Conservation (phyloP, 805 yeast genomes). For the Jamesozyma piceae region DNA sequence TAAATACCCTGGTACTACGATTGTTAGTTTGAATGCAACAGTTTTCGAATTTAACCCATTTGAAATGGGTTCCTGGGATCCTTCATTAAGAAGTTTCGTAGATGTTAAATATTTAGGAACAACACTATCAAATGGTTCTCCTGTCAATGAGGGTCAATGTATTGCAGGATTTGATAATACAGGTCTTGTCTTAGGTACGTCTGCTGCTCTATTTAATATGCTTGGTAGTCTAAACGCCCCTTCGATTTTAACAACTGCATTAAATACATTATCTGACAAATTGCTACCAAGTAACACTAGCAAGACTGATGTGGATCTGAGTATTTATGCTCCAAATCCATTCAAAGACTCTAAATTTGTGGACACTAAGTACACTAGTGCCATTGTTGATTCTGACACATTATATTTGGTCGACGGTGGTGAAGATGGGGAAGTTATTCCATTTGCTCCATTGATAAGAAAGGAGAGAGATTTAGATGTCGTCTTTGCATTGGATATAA, state of each 20-base stretch:
- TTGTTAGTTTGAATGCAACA: conserved; percentile 59
- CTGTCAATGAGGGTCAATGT: conserved; percentile 41
- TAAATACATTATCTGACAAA: conserved; percentile 32
- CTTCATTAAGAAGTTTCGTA: conserved; percentile 53
- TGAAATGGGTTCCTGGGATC: conserved; percentile 86
- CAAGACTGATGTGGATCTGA: conserved; percentile 18
- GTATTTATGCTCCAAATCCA: conserved; percentile 67
- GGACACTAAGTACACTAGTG: conserved; percentile 26
- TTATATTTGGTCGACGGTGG: conserved; percentile 64
- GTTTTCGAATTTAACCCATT: conserved; percentile 53
- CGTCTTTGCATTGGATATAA: conserved; percentile 55
- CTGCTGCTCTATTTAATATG: conserved; percentile 70
- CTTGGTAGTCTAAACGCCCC: conserved; percentile 40
- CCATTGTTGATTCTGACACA: conserved; percentile 35
- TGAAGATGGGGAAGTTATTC: conserved; percentile 55
- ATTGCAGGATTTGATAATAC: conserved; percentile 67
- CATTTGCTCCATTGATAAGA: conserved; percentile 56
- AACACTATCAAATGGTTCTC: conserved; percentile 48
- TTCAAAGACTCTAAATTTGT: conserved; percentile 38
- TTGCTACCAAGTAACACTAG: conserved; percentile 28
- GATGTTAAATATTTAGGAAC: conserved; percentile 66
- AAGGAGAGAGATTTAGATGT: conserved; percentile 51
- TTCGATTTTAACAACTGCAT: conserved; percentile 37
- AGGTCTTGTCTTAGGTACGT: conserved; percentile 74
- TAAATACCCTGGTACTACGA: conserved; percentile 46